These are phyloP conservation scores for Neopestalotiopsis rosae DNA, from an alignment of 2,329 filamentous ascomycete genomes.

Conservation along the genomic window DNA sequence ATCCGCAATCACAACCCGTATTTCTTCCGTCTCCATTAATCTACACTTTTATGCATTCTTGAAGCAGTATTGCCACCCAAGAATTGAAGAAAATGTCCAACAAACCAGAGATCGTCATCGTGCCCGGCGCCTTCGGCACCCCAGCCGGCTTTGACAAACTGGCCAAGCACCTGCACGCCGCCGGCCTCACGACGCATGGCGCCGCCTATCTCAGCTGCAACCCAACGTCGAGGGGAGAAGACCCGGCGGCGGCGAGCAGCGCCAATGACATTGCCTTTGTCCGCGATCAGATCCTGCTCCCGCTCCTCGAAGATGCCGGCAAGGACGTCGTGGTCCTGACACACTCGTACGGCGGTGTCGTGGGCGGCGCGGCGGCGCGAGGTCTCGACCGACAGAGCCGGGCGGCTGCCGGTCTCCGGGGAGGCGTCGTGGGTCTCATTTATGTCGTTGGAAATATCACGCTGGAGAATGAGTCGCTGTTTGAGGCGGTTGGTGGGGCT, in stretches of 20 bases:
- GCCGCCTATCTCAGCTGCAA: conserved; percentile 31
- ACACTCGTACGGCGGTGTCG: conserved; percentile 33
- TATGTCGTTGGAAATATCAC: conserved; percentile 27
- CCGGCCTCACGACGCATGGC: conserved; percentile 24
- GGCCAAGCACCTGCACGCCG: conserved; percentile 23
- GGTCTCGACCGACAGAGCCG: conserved; percentile 28
- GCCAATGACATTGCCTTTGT: conserved; percentile 22
- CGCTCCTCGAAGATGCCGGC: conserved; percentile 24
- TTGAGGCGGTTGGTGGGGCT: conserved; percentile 23
- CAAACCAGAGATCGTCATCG: conserved; percentile 25
- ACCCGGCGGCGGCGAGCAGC: conserved; percentile 24
- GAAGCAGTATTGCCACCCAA: too few relatives aligned
- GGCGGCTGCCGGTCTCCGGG: conserved; percentile 16
- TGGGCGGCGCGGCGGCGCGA: conserved; percentile 30
- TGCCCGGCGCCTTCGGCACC: conserved; percentile 29
- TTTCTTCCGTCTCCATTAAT: neutral
- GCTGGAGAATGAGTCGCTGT: conserved; percentile 24
- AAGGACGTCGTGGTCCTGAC: conserved; percentile 29
- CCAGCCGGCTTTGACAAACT: conserved; percentile 24
- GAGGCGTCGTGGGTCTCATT: conserved; percentile 26
- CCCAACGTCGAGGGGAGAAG: neutral
- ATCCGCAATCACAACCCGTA: neutral
- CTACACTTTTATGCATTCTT: neutral
- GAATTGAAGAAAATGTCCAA: conserved; percentile 20
- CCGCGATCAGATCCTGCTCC: conserved; percentile 23